These are phyloP conservation scores for Tuber indicum DNA, from an alignment of 495 filamentous ascomycete genomes.

Conservation along the genomic window DNA sequence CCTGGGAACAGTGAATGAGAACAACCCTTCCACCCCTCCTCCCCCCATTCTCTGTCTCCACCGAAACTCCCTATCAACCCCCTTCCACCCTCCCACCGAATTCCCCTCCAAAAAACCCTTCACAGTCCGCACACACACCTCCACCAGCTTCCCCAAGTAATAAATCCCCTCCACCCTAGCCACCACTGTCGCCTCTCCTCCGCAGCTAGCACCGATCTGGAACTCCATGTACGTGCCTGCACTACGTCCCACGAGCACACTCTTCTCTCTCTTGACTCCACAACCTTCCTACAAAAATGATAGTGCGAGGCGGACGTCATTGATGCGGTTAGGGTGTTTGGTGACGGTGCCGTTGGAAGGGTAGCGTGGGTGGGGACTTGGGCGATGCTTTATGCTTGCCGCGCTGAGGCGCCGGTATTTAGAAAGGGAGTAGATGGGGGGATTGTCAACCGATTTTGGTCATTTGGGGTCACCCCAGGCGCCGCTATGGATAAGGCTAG, in stretches of 20 bases:
- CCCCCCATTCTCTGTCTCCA: conserved; percentile 40
- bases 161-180: conserved; percentile 63
- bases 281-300: conserved; percentile 55
- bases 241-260: conserved; percentile 68
- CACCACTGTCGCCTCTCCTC: conserved; percentile 42
- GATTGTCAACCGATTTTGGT: conserved; percentile 51
- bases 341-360: conserved; percentile 40
- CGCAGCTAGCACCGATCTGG: conserved; percentile 48
- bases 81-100: conserved; percentile 53
- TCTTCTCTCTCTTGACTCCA: conserved; percentile 46
- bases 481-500: conserved; percentile 77
- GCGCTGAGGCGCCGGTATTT: conserved; percentile 47
- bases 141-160: conserved; percentile 53
- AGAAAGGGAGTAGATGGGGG: conserved; percentile 46
- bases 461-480: conserved; percentile 74
- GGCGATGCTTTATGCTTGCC: conserved; percentile 71
- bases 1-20: conserved; percentile 55
- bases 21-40: conserved; percentile 48
- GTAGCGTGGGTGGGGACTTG: conserved; percentile 63
- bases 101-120: conserved; percentile 55
- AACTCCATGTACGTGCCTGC: conserved; percentile 69
- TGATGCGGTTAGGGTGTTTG: conserved; percentile 65
- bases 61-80: conserved; percentile 54
- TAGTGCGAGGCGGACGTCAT: conserved; percentile 61
- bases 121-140: conserved; percentile 53